Evolutionary conservation across 495 filamentous ascomycete genomes (phyloP), one percentile per base, ranked within the genome.

Genomic region (Saxophila tyrrhenica): DNA sequence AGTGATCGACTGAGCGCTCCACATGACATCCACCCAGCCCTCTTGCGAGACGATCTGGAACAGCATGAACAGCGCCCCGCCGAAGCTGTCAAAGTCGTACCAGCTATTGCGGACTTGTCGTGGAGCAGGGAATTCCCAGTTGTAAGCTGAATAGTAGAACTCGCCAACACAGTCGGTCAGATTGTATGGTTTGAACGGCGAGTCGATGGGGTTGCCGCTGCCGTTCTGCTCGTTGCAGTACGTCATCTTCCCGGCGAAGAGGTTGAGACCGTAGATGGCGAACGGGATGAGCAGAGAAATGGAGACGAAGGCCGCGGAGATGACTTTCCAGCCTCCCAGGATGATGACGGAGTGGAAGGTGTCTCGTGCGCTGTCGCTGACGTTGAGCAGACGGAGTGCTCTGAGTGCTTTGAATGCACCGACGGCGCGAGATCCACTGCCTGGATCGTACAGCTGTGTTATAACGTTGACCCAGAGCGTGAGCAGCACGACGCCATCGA

Each of bases 21-120:
- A 86, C 70, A 92, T 89, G 0, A 95, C 92, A 65, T 91, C 87
- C 10, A 82, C 81, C 92, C 92, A 99, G 8, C 92, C 92, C 76
- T 99, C 92, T 63, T 97, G 90, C 23, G 91, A 96, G 16, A 99
- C 94, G 70, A 99, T 95, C 66, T 97, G 90, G 73, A 99, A 99
- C 49, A 99, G 84, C 52, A 94, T 92, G 72, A 95, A 97, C 25
- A 96, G 74, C 2, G 91, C 86, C 48, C 85, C 78, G 21, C 85
- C 87, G 62, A 99, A 99, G 65, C 89, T 84, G 64, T 99, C 92
- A 65, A 99, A 99, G 69, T 84, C 84, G 67, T 85, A 97, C 64
- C 79, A 95, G 0, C 84, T 79, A 62, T 96, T 99, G 0, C 78
- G 62, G 5, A 81, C 87, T 41, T 80, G 78, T 49, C 94, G 80